phyloP scores from a whole-genome alignment of 2,329 filamentous ascomycete species.

The Mariannaea sp. region DNA sequence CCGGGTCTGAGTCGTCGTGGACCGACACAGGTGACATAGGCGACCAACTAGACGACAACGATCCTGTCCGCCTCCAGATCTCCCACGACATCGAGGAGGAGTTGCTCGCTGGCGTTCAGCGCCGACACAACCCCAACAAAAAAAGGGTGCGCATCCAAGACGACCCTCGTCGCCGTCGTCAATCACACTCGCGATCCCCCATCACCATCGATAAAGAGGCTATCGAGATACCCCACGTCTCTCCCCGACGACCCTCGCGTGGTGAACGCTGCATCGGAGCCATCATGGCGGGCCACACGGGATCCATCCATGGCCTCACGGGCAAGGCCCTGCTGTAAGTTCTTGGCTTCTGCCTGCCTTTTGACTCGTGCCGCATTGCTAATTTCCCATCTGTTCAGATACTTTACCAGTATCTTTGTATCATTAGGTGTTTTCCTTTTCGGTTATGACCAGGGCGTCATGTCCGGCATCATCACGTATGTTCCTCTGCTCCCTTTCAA shows the following conservation, averaged over 20 bases:
- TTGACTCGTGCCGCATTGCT: conserved; percentile 11
- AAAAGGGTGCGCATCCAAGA: conserved; percentile 73
- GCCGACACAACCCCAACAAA: conserved; percentile 51
- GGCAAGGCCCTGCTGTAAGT: conserved; percentile 91
- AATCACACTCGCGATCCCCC: conserved; percentile 46
- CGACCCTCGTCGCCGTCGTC: conserved; percentile 45
- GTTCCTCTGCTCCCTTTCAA: conserved; percentile 32
- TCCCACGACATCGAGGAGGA: conserved; percentile 68
- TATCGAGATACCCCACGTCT: conserved; percentile 77
- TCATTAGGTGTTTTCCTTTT: conserved; percentile 87
- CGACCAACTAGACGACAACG: conserved; percentile 84
- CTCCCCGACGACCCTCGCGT: conserved; percentile 65
- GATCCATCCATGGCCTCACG: conserved; percentile 86
- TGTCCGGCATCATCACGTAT: conserved; percentile 75
- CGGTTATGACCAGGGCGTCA: conserved; percentile 88
- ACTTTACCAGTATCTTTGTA: conserved; percentile 92
- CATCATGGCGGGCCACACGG: conserved; percentile 84
- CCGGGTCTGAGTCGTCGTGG: conserved; percentile 76
- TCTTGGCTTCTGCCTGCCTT: too few relatives aligned
- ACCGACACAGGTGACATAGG: conserved; percentile 94
- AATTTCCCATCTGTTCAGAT: conserved; percentile 56
- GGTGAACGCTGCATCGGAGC: conserved; percentile 73
- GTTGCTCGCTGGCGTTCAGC: conserved; percentile 56
- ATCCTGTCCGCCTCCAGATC: conserved; percentile 76
- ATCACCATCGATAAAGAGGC: conserved; percentile 68